Conservation (phyloP, 2,329 filamentous ascomycete genomes). For the Neurospora sp. region DNA sequence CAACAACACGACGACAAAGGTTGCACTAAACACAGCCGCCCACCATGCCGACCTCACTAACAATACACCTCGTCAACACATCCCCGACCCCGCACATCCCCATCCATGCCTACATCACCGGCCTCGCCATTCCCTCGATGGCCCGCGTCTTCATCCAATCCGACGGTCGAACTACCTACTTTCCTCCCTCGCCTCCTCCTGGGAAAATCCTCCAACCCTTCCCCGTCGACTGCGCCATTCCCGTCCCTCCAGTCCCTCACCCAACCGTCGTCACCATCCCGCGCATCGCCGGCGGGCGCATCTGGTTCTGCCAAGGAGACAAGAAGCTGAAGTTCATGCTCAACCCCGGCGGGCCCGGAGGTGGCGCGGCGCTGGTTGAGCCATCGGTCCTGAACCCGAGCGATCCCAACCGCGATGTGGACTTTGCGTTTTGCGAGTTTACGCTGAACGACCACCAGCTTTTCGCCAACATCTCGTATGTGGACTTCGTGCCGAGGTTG, state of each 20-base stretch:
- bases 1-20: neutral
- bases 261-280: slow-evolving; percentile 46
- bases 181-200: slow-evolving; percentile 41
- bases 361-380: slow-evolving; percentile 49
- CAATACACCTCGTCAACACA: slow-evolving; percentile 36
- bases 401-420: slow-evolving; percentile 42
- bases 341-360: slow-evolving; percentile 42
- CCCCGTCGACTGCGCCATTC: slow-evolving; percentile 48
- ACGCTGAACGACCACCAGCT: slow-evolving; percentile 47
- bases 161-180: slow-evolving; percentile 44
- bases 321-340: slow-evolving; percentile 48
- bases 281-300: slow-evolving; percentile 52
- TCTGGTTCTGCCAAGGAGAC: slow-evolving; percentile 52
- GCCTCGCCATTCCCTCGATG: slow-evolving; percentile 41
- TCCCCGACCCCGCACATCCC: slow-evolving; percentile 17
- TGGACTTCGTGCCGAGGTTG: slow-evolving; percentile 52
- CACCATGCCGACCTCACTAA: slow-evolving; percentile 32
- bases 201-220: slow-evolving; percentile 35
- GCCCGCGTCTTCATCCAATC: slow-evolving; percentile 29
- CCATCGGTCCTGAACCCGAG: slow-evolving; percentile 55
- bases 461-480: slow-evolving; percentile 56
- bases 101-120: slow-evolving; percentile 58
- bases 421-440: slow-evolving; percentile 53
- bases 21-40: neutral
- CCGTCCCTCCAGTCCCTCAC: slow-evolving; percentile 39